These are phyloP conservation scores for Colletotrichum cereale DNA, from an alignment of 2,329 filamentous ascomycete genomes.

Conservation along the genomic window DNA sequence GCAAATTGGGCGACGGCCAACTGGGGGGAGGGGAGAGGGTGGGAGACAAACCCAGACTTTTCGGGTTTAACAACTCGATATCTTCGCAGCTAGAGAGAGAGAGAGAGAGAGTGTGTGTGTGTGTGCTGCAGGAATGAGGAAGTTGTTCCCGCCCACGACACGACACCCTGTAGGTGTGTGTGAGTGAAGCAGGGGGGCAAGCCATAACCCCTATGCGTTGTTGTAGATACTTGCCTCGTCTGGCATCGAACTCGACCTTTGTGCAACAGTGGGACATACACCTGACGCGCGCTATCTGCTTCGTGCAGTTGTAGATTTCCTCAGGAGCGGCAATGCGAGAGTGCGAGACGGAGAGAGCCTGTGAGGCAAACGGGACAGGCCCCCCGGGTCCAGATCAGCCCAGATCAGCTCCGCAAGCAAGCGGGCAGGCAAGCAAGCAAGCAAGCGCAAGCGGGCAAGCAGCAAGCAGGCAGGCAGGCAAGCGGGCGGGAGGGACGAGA, in stretches of 20 bases:
- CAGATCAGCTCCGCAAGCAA: not conserved
- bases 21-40: not conserved
- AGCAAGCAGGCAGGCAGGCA: not conserved
- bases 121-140: not conserved
- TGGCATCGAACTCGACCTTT: conserved; percentile 1
- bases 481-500: not conserved
- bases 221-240: not conserved
- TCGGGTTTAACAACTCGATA: not conserved
- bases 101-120: not conserved
- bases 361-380: not conserved
- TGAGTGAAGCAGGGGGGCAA: not conserved
- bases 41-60: not conserved
- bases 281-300: conserved; percentile 14
- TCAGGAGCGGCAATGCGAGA: not conserved
- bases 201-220: not conserved
- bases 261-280: conserved; percentile 1
- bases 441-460: not conserved
- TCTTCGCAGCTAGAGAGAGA: not conserved
- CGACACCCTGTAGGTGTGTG: not conserved
- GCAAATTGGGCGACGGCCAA: conserved; percentile 20
- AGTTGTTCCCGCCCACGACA: conserved; percentile 2
- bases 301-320: conserved; percentile 1
- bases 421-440: not conserved
- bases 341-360: too few species aligned
- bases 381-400: not conserved